Evolutionary conservation across 1,139 yeast species (phyloP).

Genomic region (Tardiomyces depauwii): DNA sequence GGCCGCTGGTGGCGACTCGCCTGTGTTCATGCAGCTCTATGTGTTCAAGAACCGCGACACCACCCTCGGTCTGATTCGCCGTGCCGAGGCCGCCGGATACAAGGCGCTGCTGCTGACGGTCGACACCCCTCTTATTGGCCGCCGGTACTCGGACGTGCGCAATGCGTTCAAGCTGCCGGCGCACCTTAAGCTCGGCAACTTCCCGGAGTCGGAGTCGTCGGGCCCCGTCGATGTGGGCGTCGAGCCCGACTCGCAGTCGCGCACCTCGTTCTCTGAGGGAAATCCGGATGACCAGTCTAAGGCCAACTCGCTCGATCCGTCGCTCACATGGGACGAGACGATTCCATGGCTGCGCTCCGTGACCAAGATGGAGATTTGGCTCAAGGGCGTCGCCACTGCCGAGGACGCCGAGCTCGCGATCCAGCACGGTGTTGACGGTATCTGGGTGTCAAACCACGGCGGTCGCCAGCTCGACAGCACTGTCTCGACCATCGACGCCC

Average conservation of each 20-base stretch:
- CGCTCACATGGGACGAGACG: constrained; percentile 49
- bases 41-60: constrained; percentile 35
- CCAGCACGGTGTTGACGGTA: constrained; percentile 38
- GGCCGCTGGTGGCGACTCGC: constrained; percentile 21
- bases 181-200: constrained; percentile 24
- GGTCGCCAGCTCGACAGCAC: constrained; percentile 44
- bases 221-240: constrained; percentile 20
- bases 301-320: constrained; percentile 52
- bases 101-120: constrained; percentile 56
- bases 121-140: constrained; percentile 57
- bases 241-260: constrained; percentile 14
- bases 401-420: constrained; percentile 53
- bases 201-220: constrained; percentile 9
- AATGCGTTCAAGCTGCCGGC: constrained; percentile 34
- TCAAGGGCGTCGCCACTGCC: constrained; percentile 48
- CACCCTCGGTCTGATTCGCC: constrained; percentile 33
- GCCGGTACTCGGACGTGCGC: constrained; percentile 45
- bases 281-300: constrained; percentile 9
- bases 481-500: constrained; percentile 37
- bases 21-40: constrained; percentile 32
- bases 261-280: constrained; percentile 10
- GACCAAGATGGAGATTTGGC: constrained; percentile 28
- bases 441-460: constrained; percentile 45
- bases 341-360: constrained; percentile 29
- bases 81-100: constrained; percentile 42